These are phyloP conservation scores for Rhododendron mucronatum DNA, from an alignment of 148 eudicot genomes.

Conservation along the genomic window DNA sequence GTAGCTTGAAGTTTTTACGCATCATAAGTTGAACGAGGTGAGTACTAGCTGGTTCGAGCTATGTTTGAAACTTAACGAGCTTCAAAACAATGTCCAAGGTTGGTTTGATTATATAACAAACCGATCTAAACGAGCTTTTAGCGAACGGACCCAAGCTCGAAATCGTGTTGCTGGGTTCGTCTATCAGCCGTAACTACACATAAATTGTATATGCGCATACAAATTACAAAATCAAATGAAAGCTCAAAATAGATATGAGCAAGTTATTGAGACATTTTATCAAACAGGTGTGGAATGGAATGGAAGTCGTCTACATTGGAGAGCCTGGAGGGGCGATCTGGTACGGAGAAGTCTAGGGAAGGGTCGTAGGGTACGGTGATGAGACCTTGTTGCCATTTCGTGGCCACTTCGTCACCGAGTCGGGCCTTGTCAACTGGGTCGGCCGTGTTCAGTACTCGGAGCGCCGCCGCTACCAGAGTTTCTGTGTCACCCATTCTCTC, in stretches of 20 bases:
- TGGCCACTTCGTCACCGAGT: conserved; percentile 63
- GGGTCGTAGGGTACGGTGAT: conserved; percentile 45
- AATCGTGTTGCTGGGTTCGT: not conserved
- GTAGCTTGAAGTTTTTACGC: too few species aligned
- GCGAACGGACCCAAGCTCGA: not conserved
- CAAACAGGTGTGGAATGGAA: conserved; percentile 35
- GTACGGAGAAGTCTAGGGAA: conserved; percentile 36
- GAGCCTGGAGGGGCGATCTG: conserved; percentile 79
- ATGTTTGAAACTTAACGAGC: not conserved
- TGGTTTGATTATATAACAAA: not conserved
- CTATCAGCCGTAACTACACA: not conserved
- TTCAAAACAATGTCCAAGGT: not conserved
- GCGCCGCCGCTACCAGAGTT: conserved; percentile 66
- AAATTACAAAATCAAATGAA: not conserved
- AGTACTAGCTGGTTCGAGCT: not conserved
- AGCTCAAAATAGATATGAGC: not conserved
- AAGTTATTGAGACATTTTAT: conserved; percentile 32
- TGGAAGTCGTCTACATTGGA: conserved; percentile 28
- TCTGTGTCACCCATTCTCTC: conserved; percentile 12
- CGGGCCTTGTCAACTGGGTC: conserved; percentile 77
- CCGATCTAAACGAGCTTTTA: not conserved
- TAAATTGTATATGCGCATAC: not conserved
- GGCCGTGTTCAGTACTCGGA: conserved; percentile 58
- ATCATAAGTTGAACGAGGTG: too few species aligned
- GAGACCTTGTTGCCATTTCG: conserved; percentile 64